Percentiles rank a stretch among this genome's conserved stretches.
Evolutionary conservation across 2,329 filamentous ascomycete genomes (phyloP).

Genomic region (Metarhizium guizhouense): DNA sequence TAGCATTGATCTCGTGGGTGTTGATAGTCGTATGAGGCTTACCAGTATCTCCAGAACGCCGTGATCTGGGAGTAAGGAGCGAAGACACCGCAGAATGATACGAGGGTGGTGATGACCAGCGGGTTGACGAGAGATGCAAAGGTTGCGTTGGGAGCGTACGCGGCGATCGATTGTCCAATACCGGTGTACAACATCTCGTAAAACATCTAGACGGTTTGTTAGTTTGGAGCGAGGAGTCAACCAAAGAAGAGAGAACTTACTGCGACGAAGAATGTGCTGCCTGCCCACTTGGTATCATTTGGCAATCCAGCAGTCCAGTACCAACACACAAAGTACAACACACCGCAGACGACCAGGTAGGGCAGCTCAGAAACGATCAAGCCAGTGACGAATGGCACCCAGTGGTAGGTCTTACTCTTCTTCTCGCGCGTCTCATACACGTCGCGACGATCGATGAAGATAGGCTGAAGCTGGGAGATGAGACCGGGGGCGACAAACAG

Average conservation of each 20-base stretch:
- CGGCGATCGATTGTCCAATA: conserved; percentile 55
- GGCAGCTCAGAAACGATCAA: conserved; percentile 40
- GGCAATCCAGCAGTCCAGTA: conserved; percentile 50
- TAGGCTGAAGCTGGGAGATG: conserved; percentile 48
- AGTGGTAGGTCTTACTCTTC: conserved; percentile 53
- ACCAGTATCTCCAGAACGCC: conserved; percentile 56
- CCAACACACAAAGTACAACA: conserved; percentile 45
- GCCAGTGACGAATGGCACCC: conserved; percentile 48
- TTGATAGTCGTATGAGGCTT: not conserved
- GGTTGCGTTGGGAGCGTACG: conserved; percentile 51
- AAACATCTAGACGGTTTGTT: conserved; percentile 28
- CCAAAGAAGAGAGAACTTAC: not conserved
- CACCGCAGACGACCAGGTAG: conserved; percentile 33
- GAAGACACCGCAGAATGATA: conserved; percentile 67
- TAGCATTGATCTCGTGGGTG: not conserved
- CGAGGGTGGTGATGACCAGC: conserved; percentile 45
- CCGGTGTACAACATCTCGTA: conserved; percentile 53
- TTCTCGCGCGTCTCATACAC: conserved; percentile 52
- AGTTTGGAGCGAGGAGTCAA: not conserved
- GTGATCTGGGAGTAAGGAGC: conserved; percentile 57
- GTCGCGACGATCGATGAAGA: conserved; percentile 47
- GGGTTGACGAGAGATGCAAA: conserved; percentile 52
- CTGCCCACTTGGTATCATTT: conserved; percentile 31
- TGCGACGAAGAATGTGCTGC: conserved; percentile 39
- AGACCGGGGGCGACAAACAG: conserved; percentile 52